Conservation (phyloP, 1,284 basidiomycete genomes). For the Trichosporon ovoides region DNA sequence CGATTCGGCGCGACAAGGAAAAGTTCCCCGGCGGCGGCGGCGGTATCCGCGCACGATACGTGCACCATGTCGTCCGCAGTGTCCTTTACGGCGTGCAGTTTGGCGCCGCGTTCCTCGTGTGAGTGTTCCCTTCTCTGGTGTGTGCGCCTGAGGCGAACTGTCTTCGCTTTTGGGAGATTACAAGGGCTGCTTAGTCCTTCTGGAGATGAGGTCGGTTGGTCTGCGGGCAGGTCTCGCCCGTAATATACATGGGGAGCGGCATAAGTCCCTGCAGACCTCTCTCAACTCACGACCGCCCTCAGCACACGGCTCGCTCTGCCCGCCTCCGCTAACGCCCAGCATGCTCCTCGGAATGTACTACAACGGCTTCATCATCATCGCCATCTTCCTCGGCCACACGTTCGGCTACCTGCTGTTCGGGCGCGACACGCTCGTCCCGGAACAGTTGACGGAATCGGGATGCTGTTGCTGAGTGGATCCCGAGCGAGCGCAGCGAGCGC, state of each 20-base stretch:
- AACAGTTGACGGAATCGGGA: neutral
- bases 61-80: conserved; percentile 44
- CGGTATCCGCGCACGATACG: conserved; percentile 19
- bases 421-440: conserved; percentile 27
- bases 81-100: conserved; percentile 46
- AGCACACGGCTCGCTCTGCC: neutral
- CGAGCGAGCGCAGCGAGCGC: neutral
- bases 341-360: conserved; percentile 46
- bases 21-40: neutral
- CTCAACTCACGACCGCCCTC: no score
- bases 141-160: no score
- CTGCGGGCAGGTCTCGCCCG: no score
- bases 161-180: no score
- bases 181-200: no score
- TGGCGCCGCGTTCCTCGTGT: conserved; percentile 45
- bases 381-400: conserved; percentile 46
- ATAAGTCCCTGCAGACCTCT: no score
- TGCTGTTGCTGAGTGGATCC: conserved; percentile 1
- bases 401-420: conserved; percentile 39
- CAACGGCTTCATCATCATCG: conserved; percentile 46
- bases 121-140: conserved; percentile 10
- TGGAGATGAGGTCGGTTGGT: no score
- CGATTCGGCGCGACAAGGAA: neutral
- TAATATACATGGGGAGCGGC: no score
- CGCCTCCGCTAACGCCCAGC: conserved; percentile 5